Evolutionary conservation across 2,329 filamentous ascomycete genomes (phyloP), one percentile per base, ranked within the genome.

Genomic region (Aspergillus unguis): DNA sequence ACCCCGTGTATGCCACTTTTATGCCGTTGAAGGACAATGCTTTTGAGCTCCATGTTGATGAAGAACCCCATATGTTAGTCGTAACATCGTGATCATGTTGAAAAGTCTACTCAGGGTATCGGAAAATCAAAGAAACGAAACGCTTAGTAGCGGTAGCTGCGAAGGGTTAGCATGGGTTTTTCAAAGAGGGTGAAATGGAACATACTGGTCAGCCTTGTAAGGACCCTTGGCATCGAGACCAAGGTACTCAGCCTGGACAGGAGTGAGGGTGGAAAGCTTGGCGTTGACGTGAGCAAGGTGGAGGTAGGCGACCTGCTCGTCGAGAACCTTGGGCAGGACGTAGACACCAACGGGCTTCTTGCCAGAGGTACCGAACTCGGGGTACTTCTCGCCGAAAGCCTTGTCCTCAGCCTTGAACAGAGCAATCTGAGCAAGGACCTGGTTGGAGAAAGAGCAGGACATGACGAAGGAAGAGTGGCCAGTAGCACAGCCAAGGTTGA

Each of bases 361-460:
- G 77, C 88, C 90, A 61, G 84, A 85, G 83, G 92, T 90, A 79
- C 88, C 90, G 75, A 96, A 99, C 80, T 96, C 94, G 68, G 92
- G 79, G 80, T 96, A 95, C 85, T 96, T 96, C 79, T 89, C 80
- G 77, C 87, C 85, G 75, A 95, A 99, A 53, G 80, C 87, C 73
- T 83, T 84, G 74, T 97, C 92, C 68, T 87, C 82, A 69, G 85
- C 87, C 88, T 97, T 97, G 88, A 79, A 99, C 71, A 99, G 82
- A 82, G 95, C 87, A 80, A 99, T 97, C 83, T 99, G 94, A 65
- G 94, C 94, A 75, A 99, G 90, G 69, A 97, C 94, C 85, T 99
- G 94, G 88, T 99, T 99, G 85, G 92, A 95, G 88, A 99, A 99
- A 61, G 92, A 97, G 88, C 94, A 99, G 68, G 92, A 96, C 94